Conservation (phyloP, 495 filamentous ascomycete genomes). For the Podospora didyma region DNA sequence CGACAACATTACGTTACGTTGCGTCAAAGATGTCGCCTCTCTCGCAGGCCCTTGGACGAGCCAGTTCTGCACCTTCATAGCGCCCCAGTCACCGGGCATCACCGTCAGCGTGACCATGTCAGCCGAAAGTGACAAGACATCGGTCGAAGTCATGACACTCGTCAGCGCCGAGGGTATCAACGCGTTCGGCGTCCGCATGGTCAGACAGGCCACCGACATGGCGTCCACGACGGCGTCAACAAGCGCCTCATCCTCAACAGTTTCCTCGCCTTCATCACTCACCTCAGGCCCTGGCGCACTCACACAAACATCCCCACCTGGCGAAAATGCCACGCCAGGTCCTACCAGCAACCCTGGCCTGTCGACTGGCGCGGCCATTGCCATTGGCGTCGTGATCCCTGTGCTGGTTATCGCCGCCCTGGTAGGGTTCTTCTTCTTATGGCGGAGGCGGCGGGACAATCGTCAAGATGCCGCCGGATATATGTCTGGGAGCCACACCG, state of each 20-base stretch:
- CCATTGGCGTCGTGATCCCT: constrained; percentile 18
- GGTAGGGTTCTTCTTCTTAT: constrained; percentile 15
- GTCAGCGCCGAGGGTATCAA: constrained; percentile 13
- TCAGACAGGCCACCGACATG: constrained; percentile 14
- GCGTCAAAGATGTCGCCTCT: constrained; percentile 13
- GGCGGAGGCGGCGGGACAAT: constrained; percentile 15
- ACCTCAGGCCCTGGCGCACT: not conserved
- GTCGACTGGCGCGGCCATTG: constrained; percentile 14
- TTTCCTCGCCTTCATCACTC: not conserved
- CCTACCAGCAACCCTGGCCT: constrained; percentile 4
- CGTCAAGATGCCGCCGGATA: not conserved
- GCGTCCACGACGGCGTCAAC: not conserved
- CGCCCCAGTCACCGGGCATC: constrained; percentile 2
- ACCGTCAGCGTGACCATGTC: constrained; percentile 11
- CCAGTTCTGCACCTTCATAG: constrained; percentile 21
- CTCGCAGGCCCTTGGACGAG: constrained; percentile 10
- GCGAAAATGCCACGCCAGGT: not conserved
- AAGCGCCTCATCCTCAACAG: not conserved
- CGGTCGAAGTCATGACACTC: not conserved
- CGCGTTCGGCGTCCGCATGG: constrained; percentile 24
- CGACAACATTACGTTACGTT: constrained; percentile 10
- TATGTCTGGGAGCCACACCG: not conserved
- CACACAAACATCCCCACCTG: not conserved
- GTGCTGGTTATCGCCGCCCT: constrained; percentile 12
- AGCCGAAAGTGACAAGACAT: constrained; percentile 3